Conservation (phyloP, 176 grass and related monocot species). For the Thalia dealbata region DNA sequence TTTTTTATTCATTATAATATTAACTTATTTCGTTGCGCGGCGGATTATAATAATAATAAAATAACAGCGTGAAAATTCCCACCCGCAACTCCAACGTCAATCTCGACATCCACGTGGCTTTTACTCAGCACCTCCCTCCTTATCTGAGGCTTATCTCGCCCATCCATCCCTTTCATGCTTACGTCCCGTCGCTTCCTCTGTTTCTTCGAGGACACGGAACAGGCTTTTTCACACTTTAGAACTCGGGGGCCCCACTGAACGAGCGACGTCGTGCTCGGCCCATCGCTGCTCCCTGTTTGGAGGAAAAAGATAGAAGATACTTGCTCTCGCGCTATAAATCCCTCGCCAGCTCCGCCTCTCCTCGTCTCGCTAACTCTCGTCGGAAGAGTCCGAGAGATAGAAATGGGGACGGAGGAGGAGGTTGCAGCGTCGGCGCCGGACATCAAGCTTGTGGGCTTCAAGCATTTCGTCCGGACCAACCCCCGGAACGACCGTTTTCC, state of each 20-base stretch:
- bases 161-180: not conserved
- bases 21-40: too few relatives aligned
- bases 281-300: too few relatives aligned
- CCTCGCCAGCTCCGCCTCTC: too few relatives aligned
- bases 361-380: too few relatives aligned
- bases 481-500: conserved; percentile 54
- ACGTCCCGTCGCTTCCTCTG: not conserved
- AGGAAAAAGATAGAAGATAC: too few relatives aligned
- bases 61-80: not conserved
- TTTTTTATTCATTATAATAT: too few relatives aligned
- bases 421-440: not conserved
- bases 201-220: not conserved
- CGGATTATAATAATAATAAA: too few relatives aligned
- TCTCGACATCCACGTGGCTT: not conserved
- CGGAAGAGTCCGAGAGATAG: not conserved
- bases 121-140: not conserved
- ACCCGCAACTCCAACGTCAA: not conserved
- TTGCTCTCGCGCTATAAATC: too few relatives aligned
- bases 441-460: conserved; percentile 37
- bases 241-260: too few relatives aligned
- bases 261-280: too few relatives aligned
- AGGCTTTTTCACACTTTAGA: not conserved
- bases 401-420: not conserved
- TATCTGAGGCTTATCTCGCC: not conserved
- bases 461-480: conserved; percentile 31